Evolutionary conservation across 225 moss, liverwort and hornwort genomes (phyloP).

Genomic region (Climacium dendroides): DNA sequence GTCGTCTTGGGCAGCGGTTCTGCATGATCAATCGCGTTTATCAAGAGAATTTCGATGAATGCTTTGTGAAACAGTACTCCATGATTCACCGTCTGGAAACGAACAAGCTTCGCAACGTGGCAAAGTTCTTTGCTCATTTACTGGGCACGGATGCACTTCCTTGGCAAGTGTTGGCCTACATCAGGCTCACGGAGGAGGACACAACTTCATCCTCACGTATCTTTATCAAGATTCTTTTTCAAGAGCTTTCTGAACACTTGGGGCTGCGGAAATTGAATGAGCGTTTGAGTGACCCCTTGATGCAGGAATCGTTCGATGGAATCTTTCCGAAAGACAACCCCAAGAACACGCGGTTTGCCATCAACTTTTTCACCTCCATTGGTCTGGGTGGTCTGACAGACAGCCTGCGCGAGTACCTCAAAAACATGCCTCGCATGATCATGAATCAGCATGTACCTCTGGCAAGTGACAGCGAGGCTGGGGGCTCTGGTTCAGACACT

Average conservation of each 20-base stretch:
- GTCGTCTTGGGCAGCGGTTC: conserved; percentile 54
- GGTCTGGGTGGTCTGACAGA: conserved; percentile 68
- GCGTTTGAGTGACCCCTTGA: conserved; percentile 39
- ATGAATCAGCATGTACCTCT: conserved; percentile 45
- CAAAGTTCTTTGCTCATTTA: conserved; percentile 77
- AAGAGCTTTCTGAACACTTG: conserved; percentile 62
- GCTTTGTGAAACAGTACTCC: conserved; percentile 74
- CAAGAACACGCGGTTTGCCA: conserved; percentile 60
- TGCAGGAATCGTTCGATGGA: conserved; percentile 66
- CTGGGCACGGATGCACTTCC: conserved; percentile 72
- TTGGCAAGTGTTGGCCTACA: conserved; percentile 67
- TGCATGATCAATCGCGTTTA: conserved; percentile 73
- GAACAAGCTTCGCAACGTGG: conserved; percentile 74
- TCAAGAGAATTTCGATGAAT: conserved; percentile 65
- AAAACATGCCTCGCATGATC: conserved; percentile 55
- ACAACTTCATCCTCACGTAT: conserved; percentile 73
- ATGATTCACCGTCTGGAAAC: conserved; percentile 80
- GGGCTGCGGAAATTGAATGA: conserved; percentile 53
- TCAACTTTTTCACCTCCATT: conserved; percentile 72
- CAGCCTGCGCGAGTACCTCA: conserved; percentile 54
- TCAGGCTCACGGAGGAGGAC: conserved; percentile 71
- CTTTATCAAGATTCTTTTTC: conserved; percentile 80
- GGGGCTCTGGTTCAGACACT: conserved; percentile 22
- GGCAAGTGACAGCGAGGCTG: conserved; percentile 43
- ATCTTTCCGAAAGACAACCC: conserved; percentile 69